phyloP scores from a whole-genome alignment of 345 rosid genomes.

The Cardamine chenopodiifolia region DNA sequence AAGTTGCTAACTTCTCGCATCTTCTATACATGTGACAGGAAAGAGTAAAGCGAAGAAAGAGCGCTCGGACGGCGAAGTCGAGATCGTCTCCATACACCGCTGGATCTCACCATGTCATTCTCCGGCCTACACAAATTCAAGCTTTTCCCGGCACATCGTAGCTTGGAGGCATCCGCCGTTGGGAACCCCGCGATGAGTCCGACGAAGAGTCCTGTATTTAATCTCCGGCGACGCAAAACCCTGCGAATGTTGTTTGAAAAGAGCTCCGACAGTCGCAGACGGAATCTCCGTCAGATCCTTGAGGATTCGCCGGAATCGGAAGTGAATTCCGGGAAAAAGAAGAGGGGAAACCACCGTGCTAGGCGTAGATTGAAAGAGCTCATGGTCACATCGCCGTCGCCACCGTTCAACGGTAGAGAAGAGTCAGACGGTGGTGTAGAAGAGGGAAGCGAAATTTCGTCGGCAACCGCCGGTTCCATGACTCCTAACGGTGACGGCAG shows the following conservation, averaged over 20 bases:
- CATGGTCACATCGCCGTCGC: slow-evolving; percentile 37
- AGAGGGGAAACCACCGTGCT: slow-evolving; percentile 31
- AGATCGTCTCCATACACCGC: slow-evolving; percentile 11
- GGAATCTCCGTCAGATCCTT: slow-evolving; percentile 41
- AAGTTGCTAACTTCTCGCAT: slow-evolving; percentile 19
- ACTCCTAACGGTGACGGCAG: slow-evolving; percentile 31
- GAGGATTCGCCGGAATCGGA: slow-evolving; percentile 39
- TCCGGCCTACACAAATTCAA: slow-evolving; percentile 39
- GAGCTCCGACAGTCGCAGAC: slow-evolving; percentile 35
- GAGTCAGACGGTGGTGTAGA: slow-evolving; percentile 6
- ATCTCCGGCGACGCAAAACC: slow-evolving; percentile 44
- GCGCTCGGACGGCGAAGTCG: slow-evolving; percentile 11
- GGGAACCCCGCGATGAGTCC: slow-evolving; percentile 38
- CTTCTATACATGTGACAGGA: slow-evolving; percentile 9
- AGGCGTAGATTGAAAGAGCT: slow-evolving; percentile 37
- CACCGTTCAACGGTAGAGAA: slow-evolving; percentile 23
- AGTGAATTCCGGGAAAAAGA: slow-evolving; percentile 30
- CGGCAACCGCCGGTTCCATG: slow-evolving; percentile 3
- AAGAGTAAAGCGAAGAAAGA: not conserved
- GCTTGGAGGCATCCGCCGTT: slow-evolving; percentile 21
- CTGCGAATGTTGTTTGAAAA: slow-evolving; percentile 40
- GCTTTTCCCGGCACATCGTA: slow-evolving; percentile 36
- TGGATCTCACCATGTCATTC: slow-evolving; percentile 36
- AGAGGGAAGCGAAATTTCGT: slow-evolving; percentile 15
- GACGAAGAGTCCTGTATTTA: slow-evolving; percentile 35